These are phyloP conservation scores for Podila epigama DNA, from an alignment of 192 early-diverging fungal genomes.

Conservation along the genomic window DNA sequence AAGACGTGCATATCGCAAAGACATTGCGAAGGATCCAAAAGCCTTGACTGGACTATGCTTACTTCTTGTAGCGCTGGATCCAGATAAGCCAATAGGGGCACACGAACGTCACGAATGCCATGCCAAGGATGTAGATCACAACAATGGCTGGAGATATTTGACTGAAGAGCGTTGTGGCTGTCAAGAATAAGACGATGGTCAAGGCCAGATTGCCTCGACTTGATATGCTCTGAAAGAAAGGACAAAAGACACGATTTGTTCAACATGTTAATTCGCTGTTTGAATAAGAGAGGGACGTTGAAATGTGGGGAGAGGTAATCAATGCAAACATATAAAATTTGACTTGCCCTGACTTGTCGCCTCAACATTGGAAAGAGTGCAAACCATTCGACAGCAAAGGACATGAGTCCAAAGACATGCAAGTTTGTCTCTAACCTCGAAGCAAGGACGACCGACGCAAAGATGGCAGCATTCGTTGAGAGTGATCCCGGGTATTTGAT, in stretches of 20 bases:
- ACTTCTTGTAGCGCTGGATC: constrained; percentile 97
- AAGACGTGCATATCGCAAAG: not conserved
- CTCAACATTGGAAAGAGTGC: constrained; percentile 94
- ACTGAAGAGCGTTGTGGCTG: constrained; percentile 69
- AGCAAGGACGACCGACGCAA: constrained; percentile 91
- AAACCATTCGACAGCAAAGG: constrained; percentile 91
- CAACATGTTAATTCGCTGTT: too few relatives aligned
- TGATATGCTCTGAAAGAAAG: constrained; percentile 34
- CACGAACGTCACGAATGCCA: constrained; percentile 83
- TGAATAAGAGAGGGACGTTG: too few relatives aligned
- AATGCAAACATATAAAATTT: not conserved
- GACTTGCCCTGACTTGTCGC: constrained; percentile 72
- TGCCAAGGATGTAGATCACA: constrained; percentile 69
- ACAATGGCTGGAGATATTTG: constrained; percentile 74
- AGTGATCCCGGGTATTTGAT: constrained; percentile 85
- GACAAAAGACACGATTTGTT: not conserved
- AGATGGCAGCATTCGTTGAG: constrained; percentile 97
- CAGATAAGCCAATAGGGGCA: constrained; percentile 93
- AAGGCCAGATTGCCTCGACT: constrained; percentile 57
- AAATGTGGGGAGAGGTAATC: too few relatives aligned
- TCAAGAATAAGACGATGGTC: constrained; percentile 65
- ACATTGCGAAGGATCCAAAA: not conserved
- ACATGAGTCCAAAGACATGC: constrained; percentile 88
- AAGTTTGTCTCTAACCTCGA: constrained; percentile 83
- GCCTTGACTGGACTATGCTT: constrained; percentile 10